phyloP scores from a whole-genome alignment of 2,329 filamentous ascomycete genomes.

The Neopestalotiopsis rosae region DNA sequence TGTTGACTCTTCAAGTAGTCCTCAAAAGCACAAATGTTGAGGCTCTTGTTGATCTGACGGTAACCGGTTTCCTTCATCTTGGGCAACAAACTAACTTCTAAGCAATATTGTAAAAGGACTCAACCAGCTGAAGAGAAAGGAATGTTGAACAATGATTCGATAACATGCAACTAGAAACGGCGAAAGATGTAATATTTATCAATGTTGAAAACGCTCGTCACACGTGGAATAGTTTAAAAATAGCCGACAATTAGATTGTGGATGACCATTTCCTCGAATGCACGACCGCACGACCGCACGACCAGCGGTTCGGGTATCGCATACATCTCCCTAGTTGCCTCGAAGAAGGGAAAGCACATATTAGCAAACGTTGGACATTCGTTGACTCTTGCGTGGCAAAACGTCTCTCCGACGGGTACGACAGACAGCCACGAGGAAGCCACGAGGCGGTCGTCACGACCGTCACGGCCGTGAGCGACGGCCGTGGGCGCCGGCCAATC shows the following conservation, averaged over 20 bases:
- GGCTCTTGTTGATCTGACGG: conserved; percentile 51
- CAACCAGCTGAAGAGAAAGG: background rate
- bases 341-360: too few relatives aligned
- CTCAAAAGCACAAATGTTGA: conserved; percentile 53
- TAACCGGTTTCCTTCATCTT: conserved; percentile 38
- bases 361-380: background rate
- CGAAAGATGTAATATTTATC: background rate
- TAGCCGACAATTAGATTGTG: too few relatives aligned
- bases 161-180: background rate
- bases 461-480: too few relatives aligned
- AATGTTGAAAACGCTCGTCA: background rate
- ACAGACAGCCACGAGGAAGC: background rate
- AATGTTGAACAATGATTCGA: background rate
- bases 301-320: too few relatives aligned
- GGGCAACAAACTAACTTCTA: background rate
- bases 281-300: too few relatives aligned
- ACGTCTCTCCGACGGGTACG: background rate
- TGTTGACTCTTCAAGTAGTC: conserved; percentile 50
- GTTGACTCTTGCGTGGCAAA: too few relatives aligned
- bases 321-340: too few relatives aligned
- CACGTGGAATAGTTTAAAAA: background rate
- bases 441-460: background rate
- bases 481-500: background rate
- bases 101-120: background rate
- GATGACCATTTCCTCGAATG: too few relatives aligned